A percentile compares a stretch with the other conserved stretches of the same genome.
Evolutionary conservation across 257 asterid genomes (phyloP).

Genomic region (Mentha longifolia): DNA sequence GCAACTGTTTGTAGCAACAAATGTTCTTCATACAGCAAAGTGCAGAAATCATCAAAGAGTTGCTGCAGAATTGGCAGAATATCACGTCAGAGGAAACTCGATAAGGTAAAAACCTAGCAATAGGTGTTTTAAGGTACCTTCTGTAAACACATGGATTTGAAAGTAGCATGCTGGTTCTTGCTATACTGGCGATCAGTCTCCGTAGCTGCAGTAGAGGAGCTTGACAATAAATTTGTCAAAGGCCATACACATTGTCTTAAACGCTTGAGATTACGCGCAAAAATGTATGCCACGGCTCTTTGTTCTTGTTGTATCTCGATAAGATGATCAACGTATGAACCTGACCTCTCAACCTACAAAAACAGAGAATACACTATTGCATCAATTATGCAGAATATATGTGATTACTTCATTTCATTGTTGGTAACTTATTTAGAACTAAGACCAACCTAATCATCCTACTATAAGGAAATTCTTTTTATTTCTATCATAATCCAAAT

Average conservation of each 20-base stretch:
- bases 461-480: not conserved
- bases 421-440: not conserved
- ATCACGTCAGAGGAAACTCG: conserved; percentile 5
- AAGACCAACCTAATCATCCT: not conserved
- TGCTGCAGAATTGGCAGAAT: conserved; percentile 59
- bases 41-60: conserved; percentile 70
- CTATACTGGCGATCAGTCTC: conserved; percentile 32
- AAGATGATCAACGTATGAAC: conserved; percentile 80
- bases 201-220: conserved; percentile 34
- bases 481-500: not conserved
- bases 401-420: not conserved
- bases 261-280: conserved; percentile 56
- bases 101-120: not conserved
- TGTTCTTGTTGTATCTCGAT: conserved; percentile 92
- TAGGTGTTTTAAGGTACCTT: conserved; percentile 54
- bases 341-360: conserved; percentile 64
- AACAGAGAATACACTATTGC: conserved; percentile 21
- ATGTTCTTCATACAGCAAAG: conserved; percentile 62
- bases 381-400: conserved; percentile 10
- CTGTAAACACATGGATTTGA: conserved; percentile 87
- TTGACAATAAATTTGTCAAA: conserved; percentile 59
- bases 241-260: conserved; percentile 68
- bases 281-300: conserved; percentile 68
- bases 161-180: conserved; percentile 55
- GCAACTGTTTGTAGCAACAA: conserved; percentile 62